A percentile compares a stretch with the other conserved stretches of the same genome.
phyloP scores from a whole-genome alignment of 371 early-diverging fungal species.

The Dinochytrium kinnereticum region DNA sequence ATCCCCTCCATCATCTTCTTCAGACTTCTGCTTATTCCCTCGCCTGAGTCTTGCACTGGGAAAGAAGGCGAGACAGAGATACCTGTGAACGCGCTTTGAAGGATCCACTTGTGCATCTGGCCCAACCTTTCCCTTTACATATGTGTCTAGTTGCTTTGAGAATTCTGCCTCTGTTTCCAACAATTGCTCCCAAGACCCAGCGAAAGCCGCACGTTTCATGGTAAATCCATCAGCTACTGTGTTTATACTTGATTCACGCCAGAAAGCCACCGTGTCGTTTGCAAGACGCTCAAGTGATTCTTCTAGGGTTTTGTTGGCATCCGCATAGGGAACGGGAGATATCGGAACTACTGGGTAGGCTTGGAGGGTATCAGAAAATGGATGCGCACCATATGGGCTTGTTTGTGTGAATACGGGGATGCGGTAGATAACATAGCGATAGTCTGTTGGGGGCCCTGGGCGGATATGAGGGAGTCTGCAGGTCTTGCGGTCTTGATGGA shows the following conservation, averaged over 20 bases:
- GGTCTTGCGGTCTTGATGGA: constrained; percentile 7
- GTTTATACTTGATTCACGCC: constrained; percentile 1
- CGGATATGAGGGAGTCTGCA: constrained; percentile 20
- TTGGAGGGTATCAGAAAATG: too few species aligned
- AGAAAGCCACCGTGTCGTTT: background rate
- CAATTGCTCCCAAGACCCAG: background rate
- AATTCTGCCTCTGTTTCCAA: background rate
- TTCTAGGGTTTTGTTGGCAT: background rate
- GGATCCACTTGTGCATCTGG: background rate
- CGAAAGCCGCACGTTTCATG: constrained; percentile 11
- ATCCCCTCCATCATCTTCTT: background rate
- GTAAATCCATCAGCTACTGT: constrained; percentile 10
- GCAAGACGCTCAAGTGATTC: background rate
- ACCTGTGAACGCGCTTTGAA: background rate
- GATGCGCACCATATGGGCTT: too few species aligned
- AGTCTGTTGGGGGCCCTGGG: background rate
- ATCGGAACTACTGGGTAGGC: background rate
- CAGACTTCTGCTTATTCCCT: background rate
- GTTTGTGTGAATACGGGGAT: too few species aligned
- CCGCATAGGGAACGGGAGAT: background rate
- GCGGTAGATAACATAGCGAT: constrained; percentile 10
- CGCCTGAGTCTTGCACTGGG: background rate
- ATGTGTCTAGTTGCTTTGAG: background rate
- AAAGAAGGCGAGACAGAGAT: background rate
- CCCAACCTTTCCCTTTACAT: background rate